phyloP scores from a whole-genome alignment of 306 rosid genomes.

The Hippophae rhamnoides region DNA sequence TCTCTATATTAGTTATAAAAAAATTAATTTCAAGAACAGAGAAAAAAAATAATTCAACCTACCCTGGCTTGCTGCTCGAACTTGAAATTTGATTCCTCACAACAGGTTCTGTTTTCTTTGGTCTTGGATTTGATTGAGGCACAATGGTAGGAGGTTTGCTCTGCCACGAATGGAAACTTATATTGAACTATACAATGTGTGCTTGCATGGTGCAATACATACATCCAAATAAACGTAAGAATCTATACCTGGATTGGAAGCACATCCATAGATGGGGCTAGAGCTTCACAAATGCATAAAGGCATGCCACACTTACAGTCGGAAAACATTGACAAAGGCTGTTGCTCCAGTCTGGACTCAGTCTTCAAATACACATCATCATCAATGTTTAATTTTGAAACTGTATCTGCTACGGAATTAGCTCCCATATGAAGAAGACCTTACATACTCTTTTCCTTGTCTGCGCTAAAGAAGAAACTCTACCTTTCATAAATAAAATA shows the following conservation, averaged over 20 bases:
- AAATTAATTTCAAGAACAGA: too few species aligned
- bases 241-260: constrained; percentile 42
- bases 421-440: constrained; percentile 39
- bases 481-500: neutral
- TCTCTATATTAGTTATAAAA: too few species aligned
- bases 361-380: constrained; percentile 30
- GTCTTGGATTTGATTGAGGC: constrained; percentile 55
- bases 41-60: constrained; percentile 9
- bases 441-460: constrained; percentile 35
- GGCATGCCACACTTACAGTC: constrained; percentile 99
- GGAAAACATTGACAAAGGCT: constrained; percentile 22
- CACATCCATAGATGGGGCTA: constrained; percentile 41
- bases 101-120: constrained; percentile 54
- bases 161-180: constrained; percentile 26
- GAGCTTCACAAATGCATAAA: constrained; percentile 88
- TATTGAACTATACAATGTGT: constrained; percentile 11
- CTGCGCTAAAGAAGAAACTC: constrained; percentile 32
- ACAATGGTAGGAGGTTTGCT: constrained; percentile 35
- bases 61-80: constrained; percentile 77
- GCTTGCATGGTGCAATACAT: neutral
- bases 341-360: constrained; percentile 12
- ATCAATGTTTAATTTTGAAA: constrained; percentile 57
- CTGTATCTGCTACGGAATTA: constrained; percentile 37
- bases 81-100: constrained; percentile 53
- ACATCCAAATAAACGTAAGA: constrained; percentile 12